Conservation (phyloP, 2,329 filamentous ascomycete genomes). For the Sarocladium brachiariae region DNA sequence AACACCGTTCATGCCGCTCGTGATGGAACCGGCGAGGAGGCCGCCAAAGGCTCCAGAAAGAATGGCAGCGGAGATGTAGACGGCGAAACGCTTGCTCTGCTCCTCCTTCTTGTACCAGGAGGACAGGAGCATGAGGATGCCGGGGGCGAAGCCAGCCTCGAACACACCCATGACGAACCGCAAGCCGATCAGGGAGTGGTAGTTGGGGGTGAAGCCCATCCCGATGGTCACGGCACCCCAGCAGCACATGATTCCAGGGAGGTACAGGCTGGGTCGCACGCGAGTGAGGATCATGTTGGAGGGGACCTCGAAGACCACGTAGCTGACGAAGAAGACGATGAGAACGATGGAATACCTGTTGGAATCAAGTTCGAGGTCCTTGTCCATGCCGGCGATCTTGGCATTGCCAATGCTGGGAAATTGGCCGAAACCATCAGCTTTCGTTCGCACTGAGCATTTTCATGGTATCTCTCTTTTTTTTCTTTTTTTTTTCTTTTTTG, state of each 20-base stretch:
- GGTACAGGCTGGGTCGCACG: conserved; percentile 55
- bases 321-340: conserved; percentile 62
- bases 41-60: conserved; percentile 61
- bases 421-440: too few species aligned
- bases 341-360: conserved; percentile 54
- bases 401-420: conserved; percentile 42
- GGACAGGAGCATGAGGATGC: conserved; percentile 53
- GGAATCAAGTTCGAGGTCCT: conserved; percentile 42
- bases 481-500: too few species aligned
- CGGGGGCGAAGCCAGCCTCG: conserved; percentile 54
- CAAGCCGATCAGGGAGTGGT: conserved; percentile 22
- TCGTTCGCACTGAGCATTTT: too few species aligned
- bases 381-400: conserved; percentile 39
- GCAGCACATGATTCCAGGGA: conserved; percentile 58
- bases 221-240: conserved; percentile 25
- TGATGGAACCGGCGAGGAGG: conserved; percentile 53
- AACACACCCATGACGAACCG: conserved; percentile 46
- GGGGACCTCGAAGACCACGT: conserved; percentile 56
- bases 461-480: not conserved
- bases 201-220: conserved; percentile 23
- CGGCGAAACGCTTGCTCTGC: conserved; percentile 36
- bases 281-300: conserved; percentile 61
- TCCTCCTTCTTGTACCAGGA: conserved; percentile 53
- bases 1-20: conserved; percentile 44
- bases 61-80: conserved; percentile 67